Evolutionary conservation across 2,329 filamentous ascomycete genomes (phyloP).

Genomic region (Talaromyces marneffei): DNA sequence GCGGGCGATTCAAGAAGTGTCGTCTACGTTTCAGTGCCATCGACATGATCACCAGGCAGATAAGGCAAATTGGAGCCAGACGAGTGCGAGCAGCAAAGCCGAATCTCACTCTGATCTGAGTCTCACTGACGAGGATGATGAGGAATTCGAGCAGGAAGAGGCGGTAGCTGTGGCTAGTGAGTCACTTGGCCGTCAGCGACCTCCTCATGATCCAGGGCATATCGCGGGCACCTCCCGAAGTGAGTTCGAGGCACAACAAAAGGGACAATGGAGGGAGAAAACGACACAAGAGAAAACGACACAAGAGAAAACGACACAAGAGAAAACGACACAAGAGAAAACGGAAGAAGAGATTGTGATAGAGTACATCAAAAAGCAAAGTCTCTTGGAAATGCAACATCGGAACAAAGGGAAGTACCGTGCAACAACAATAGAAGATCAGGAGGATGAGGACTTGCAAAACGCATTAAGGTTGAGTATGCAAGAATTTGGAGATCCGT

Average conservation of each 20-base stretch:
- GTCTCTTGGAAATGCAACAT: not conserved
- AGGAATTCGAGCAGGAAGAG: not conserved
- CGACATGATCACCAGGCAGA: not conserved
- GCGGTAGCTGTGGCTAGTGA: not conserved
- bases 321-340: not conserved
- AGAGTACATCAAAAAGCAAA: constrained; percentile 7
- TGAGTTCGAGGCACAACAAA: not conserved
- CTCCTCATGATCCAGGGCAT: not conserved
- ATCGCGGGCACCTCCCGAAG: not conserved
- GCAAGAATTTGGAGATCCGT: not conserved
- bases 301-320: too few relatives aligned
- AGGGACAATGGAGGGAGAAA: not conserved
- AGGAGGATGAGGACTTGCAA: constrained; percentile 5
- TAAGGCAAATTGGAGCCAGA: not conserved
- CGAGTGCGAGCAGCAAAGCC: not conserved
- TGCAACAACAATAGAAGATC: not conserved
- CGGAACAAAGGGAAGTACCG: constrained; percentile 3
- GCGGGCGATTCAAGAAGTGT: not conserved
- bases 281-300: not conserved
- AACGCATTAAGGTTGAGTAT: not conserved
- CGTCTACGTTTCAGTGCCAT: not conserved
- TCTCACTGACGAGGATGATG: not conserved
- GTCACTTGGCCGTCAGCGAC: not conserved
- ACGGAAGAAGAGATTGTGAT: constrained; percentile 2
- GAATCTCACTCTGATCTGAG: too few relatives aligned